phyloP scores from a whole-genome alignment of 75 land plant genomes.

The Isoetes taiwanensis region DNA sequence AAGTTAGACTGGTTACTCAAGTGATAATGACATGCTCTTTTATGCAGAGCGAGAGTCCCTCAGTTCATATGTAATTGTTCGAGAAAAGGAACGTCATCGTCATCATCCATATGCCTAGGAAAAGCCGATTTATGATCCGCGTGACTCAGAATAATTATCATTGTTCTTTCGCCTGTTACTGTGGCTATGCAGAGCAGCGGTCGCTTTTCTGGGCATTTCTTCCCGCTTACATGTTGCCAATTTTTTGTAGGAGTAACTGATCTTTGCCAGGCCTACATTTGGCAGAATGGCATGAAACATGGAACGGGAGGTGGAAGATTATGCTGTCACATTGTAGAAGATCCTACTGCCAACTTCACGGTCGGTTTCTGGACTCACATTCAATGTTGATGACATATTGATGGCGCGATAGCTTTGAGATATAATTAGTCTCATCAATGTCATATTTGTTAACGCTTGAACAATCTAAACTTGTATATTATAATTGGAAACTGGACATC shows the following conservation, averaged over 20 bases:
- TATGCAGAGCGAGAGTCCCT: slow-evolving; percentile 42
- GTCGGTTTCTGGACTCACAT: slow-evolving; percentile 37
- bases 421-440: slow-evolving; percentile 11
- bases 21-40: neutral
- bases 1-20: neutral
- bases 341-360: slow-evolving; percentile 18
- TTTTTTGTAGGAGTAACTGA: slow-evolving; percentile 18
- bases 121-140: neutral
- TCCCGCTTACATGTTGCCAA: slow-evolving; percentile 10
- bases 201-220: neutral
- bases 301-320: slow-evolving; percentile 11
- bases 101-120: slow-evolving; percentile 46
- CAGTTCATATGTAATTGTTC: slow-evolving; percentile 16
- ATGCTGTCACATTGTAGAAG: slow-evolving; percentile 16
- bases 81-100: slow-evolving; percentile 51
- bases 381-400: slow-evolving; percentile 13
- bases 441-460: neutral
- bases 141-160: neutral
- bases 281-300: slow-evolving; percentile 13
- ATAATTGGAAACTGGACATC: neutral
- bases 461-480: neutral
- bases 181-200: neutral
- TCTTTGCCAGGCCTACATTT: slow-evolving; percentile 12
- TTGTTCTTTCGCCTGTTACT: neutral
- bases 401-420: slow-evolving; percentile 11